Base-by-base conservation (phyloP, 305 asterid species). In the Fraxinus ornus region DNA sequence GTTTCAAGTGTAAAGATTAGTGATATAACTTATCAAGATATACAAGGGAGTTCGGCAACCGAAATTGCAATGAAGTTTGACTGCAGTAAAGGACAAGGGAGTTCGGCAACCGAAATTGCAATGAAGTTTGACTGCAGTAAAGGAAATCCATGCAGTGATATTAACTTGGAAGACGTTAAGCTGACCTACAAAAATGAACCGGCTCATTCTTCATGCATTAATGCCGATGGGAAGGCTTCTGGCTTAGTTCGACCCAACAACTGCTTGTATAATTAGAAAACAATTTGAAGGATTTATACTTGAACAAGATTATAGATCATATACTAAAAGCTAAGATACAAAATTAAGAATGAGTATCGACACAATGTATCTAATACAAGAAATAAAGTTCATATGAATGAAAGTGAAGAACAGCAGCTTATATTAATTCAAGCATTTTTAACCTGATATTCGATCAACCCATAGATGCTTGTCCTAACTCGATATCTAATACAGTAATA, bases 41-140 rank as follows among this genome's bases (percentile, higher is more conserved):
- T 33, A 33, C 36, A 33, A 3, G 36, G 36, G 36, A 33, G 36
- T 17, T 52, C 93, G 0, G 84, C 94, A 13, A 72, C 90, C 15
- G 55, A 82, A 83, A 85, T 87, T 37, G 94, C 89, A 1, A 72
- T 13, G 57, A 88, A 83, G 70, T 88, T 88, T 17, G 91, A 81
- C 1, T 89, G 93, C 66, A 90, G 94, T 80, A 79, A 82, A 78
- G 72, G 41, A 3, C 36, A 33, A 3, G 36, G 36, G 36, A 33
- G 36, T 17, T 52, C 93, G 0, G 84, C 94, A 13, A 72, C 90
- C 15, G 55, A 82, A 83, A 85, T 87, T 37, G 94, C 89, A 1
- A 72, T 13, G 57, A 88, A 83, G 70, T 88, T 88, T 17, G 91
- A 81, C 1, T 89, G 93, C 66, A 90, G 94, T 80, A 79, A 82